Conservation (phyloP, 352 stramenopile genomes). For the Pythium aphanidermatum region DNA sequence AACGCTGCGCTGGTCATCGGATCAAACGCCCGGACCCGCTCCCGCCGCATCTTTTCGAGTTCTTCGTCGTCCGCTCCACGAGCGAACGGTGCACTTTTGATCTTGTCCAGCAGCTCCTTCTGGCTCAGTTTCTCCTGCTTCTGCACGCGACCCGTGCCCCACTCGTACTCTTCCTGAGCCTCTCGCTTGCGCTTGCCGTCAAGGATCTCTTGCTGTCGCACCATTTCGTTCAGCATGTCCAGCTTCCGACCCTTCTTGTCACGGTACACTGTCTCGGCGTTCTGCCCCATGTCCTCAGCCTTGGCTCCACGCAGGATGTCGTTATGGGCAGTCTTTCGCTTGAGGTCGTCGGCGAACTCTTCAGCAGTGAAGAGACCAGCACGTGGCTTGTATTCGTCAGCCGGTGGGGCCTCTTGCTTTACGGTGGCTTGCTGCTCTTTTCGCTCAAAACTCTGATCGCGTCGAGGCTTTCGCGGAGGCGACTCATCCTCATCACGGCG, state of each 20-base stretch:
- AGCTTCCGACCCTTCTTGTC: constrained; percentile 79
- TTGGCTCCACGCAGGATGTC: constrained; percentile 44
- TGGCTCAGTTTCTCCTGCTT: constrained; percentile 60
- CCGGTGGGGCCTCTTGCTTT: neutral
- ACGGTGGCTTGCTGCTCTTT: neutral
- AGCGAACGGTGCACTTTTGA: constrained; percentile 61
- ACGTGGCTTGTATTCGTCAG: constrained; percentile 27
- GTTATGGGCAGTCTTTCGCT: constrained; percentile 42
- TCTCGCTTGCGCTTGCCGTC: constrained; percentile 74
- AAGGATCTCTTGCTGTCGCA: constrained; percentile 71
- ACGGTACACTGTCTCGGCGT: constrained; percentile 80
- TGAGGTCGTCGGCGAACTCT: constrained; percentile 59
- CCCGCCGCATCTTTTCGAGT: constrained; percentile 51
- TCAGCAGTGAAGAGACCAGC: constrained; percentile 60
- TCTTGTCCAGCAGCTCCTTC: constrained; percentile 53
- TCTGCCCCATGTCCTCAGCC: constrained; percentile 58
- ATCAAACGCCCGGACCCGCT: constrained; percentile 64
- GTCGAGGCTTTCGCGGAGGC: neutral
- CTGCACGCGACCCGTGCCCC: constrained; percentile 76
- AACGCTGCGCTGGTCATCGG: constrained; percentile 76
- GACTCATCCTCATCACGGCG: neutral
- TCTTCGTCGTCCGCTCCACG: constrained; percentile 64
- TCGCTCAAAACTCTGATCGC: neutral
- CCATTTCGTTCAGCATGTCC: constrained; percentile 83
- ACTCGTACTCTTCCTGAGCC: constrained; percentile 78